Evolutionary conservation across 2,329 filamentous ascomycete genomes (phyloP), one percentile per base, ranked within the genome.

Genomic region (Cadophora sp.): DNA sequence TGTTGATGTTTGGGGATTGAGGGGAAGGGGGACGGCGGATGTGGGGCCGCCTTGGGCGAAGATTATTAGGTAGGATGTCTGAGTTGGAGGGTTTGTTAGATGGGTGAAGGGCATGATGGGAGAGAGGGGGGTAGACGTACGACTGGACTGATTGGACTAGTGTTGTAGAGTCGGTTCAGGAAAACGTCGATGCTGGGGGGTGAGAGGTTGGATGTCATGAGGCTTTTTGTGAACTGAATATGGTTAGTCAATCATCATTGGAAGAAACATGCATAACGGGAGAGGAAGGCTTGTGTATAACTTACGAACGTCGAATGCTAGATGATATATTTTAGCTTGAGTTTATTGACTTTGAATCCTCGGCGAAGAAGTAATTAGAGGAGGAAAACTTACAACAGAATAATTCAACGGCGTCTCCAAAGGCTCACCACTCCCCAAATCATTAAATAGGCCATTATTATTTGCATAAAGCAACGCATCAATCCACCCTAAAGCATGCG

Each of bases 51-150:
- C 69, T 62, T 72, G 69, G 24, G 65, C 59, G 39, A 62, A 65
- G 24, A 69, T 62, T 51, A 69, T 69, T 16, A 69, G 61, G 41
- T 67, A 69, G 65, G 65, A 68, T 22, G 59, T 62, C 67, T 71
- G 47, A 18, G 47, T 20, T 24, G 53, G 30, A 30, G n/a, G 16
- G 33, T 60, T 30, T 61, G 61, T 27, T 20, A 41, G 27, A 14
- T 11, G 30, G n/a, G 48, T 27, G 24, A 36, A 14, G 18, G 33
- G 22, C 30, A n/a, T 22, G 51, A 16, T 8, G 13, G 14, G 3
- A n/a, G 30, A 27, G 14, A 3, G 16, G 8, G 27, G 51, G 4
- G 20, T 9, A 9, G 33, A 41, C 30, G 20, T 48, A 56, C 30
- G 33, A 56, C 36, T 41, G 56, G 45, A 36, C 20, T 55, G 5